Base-by-base conservation (phyloP, 2,329 filamentous ascomycete species). In the Hortaea werneckii region DNA sequence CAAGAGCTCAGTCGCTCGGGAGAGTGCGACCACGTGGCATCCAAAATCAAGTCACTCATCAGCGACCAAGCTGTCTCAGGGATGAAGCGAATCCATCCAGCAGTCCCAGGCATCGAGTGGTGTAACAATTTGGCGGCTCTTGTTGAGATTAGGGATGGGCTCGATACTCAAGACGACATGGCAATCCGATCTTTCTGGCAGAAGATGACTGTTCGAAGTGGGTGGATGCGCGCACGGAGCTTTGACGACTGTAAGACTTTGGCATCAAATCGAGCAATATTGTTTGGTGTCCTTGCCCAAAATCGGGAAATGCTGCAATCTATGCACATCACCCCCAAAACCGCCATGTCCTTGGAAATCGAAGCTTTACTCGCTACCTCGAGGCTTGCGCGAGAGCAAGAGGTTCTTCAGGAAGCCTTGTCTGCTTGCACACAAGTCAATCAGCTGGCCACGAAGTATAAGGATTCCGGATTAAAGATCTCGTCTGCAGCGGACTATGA, bases 381-480 rank as follows among this genome's bases (percentile, higher is more conserved):
- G 0, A 72, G 75, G 5, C 77, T 94, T 26, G 86, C 85, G 55
- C 79, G 88, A 40, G 83, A 81, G 52, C 89, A 95, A 57, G 82
- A 83, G 50, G 83, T 84, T 4, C 77, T 85, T 1, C 89, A 96
- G 60, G 88, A 94, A 57, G 90, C 88, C 0, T 68, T 98, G 27
- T 89, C 88, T 52, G 79, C 88, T 9, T 85, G 88, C 9, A 92
- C 89, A 2, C 81, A 83, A 27, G 73, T 98, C n/a, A 85, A 80
- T 9, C 80, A 86, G 45, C 74, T 96, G 27, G 78, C 88, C n/a
- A 62, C 72, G 5, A 71, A 80, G 3, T 92, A 85, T 60, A 74
- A 76, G 49, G 71, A 77, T 0, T 65, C 87, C n/a, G 86, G 84
- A 0, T 67, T 96, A 2, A 77, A 81, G 47, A 79, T 95, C 39